Evolutionary conservation across 345 rosid species (phyloP).

Genomic region (Eucalyptus pauciflora): DNA sequence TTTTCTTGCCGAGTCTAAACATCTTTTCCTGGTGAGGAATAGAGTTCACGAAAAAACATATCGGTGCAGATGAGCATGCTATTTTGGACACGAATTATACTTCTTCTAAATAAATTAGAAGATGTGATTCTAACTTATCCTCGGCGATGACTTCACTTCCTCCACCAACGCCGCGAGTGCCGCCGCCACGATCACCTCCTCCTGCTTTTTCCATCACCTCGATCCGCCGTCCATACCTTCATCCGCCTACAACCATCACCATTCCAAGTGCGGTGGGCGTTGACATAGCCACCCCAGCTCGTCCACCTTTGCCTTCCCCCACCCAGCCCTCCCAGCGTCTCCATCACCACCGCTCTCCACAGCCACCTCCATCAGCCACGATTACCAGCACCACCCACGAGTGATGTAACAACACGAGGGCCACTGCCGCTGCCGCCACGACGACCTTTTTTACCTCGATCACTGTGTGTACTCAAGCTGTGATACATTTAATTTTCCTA

Average conservation of each 20-base stretch:
- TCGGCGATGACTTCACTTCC: neutral
- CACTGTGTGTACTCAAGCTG: neutral
- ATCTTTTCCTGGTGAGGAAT: neutral
- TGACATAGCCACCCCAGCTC: neutral
- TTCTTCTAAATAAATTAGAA: neutral
- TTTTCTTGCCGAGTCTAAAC: neutral
- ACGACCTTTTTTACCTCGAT: neutral
- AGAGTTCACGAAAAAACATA: neutral
- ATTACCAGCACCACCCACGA: neutral
- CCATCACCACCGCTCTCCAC: neutral
- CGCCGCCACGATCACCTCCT: neutral
- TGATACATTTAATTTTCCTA: neutral
- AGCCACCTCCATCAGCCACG: neutral
- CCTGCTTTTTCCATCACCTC: neutral
- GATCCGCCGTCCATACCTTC: neutral
- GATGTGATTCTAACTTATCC: neutral
- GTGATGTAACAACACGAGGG: neutral
- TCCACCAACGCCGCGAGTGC: neutral
- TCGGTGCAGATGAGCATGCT: neutral
- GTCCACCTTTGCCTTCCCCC: neutral
- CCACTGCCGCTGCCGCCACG: neutral
- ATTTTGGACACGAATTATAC: fast-evolving
- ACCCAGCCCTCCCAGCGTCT: neutral
- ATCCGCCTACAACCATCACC: neutral
- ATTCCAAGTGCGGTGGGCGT: neutral